A percentile compares a stretch with the other conserved stretches of the same genome.
Evolutionary conservation across 306 rosid species (phyloP).

Genomic region (Inga leiocalycina): DNA sequence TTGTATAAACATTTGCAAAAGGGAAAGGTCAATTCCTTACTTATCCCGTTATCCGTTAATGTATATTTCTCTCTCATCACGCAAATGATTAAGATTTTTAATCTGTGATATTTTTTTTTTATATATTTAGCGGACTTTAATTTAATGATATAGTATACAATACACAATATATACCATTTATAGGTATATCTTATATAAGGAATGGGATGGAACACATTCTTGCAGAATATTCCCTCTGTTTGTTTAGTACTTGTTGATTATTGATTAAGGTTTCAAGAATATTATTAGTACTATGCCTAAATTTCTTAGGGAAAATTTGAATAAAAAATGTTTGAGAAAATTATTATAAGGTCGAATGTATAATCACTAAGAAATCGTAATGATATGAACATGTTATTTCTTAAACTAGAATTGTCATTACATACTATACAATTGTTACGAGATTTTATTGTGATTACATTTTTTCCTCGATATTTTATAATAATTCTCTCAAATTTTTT

Average conservation of each 20-base stretch:
- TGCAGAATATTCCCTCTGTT: background rate
- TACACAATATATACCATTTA: background rate
- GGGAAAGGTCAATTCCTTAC: background rate
- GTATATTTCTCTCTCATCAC: background rate
- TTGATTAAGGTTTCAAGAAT: background rate
- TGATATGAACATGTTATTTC: no score
- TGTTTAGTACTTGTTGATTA: background rate
- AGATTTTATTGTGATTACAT: no score
- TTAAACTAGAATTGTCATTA: no score
- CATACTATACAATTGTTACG: no score
- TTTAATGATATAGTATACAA: background rate
- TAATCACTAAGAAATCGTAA: no score
- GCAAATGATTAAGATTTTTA: background rate
- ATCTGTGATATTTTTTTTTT: background rate
- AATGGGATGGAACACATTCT: background rate
- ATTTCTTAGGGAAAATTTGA: no score
- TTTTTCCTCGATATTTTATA: no score
- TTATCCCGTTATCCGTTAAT: background rate
- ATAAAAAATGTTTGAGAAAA: no score
- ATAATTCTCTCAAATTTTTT: no score
- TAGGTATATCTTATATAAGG: background rate
- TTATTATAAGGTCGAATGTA: no score
- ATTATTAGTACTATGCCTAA: background rate
- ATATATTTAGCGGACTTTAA: background rate
- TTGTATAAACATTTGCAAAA: constrained; percentile 9